Percentiles rank a stretch among this genome's conserved stretches.
Conservation (phyloP, 106 monocot genomes). For the Dioscorea zingiberensis region DNA sequence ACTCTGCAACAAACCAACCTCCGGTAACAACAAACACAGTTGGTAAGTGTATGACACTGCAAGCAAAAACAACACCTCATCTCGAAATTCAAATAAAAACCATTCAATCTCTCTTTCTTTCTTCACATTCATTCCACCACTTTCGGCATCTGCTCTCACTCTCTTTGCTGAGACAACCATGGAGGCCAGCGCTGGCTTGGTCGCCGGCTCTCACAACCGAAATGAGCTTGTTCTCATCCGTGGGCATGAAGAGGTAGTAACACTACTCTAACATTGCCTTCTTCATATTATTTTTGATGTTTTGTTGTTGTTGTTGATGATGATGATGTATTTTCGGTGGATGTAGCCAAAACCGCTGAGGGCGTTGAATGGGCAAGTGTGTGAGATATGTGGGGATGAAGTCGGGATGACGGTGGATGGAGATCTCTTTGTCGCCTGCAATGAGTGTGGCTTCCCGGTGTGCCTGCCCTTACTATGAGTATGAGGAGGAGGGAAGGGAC, state of each 20-base stretch:
- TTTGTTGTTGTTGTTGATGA: neutral
- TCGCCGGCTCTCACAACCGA: constrained; percentile 92
- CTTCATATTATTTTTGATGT: neutral
- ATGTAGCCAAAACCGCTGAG: constrained; percentile 56
- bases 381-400: constrained; percentile 89
- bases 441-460: constrained; percentile 87
- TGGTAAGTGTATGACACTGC: neutral
- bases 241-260: constrained; percentile 80
- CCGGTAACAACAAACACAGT: constrained; percentile 29
- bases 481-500: constrained; percentile 84
- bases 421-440: constrained; percentile 88
- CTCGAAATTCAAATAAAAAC: constrained; percentile 26
- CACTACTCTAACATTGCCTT: no score
- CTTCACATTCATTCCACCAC: neutral
- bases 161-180: neutral
- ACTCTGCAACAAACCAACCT: constrained; percentile 68
- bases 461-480: constrained; percentile 92
- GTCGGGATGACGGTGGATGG: constrained; percentile 73
- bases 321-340: neutral
- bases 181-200: constrained; percentile 91
- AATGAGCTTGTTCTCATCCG: constrained; percentile 95
- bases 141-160: neutral
- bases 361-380: constrained; percentile 67
- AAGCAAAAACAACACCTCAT: constrained; percentile 7
- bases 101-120: neutral